Evolutionary conservation across 768 basidiomycete genomes (phyloP).

Genomic region (Serendipita sp.): DNA sequence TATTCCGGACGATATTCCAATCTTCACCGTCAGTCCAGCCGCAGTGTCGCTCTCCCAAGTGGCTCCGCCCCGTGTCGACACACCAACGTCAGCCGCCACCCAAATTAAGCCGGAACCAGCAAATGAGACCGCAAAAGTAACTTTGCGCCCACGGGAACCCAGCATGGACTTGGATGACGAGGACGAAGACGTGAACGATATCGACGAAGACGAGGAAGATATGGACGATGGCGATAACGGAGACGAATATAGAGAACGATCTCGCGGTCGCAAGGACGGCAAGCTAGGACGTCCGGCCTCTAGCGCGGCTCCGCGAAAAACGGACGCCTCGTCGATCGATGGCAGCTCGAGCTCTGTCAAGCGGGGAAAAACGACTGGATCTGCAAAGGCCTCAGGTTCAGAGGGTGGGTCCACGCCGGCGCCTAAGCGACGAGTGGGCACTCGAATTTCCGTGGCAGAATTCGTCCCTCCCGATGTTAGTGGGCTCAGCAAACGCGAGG

Average conservation of each 20-base stretch:
- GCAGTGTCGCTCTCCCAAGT: constrained; percentile 1
- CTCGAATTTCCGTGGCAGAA: constrained; percentile 51
- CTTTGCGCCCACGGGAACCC: not conserved
- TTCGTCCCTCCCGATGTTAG: constrained; percentile 80
- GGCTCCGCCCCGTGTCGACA: not conserved
- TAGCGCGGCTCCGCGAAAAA: not conserved
- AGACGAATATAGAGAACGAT: constrained; percentile 2
- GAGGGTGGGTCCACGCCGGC: not conserved
- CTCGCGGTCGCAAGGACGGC: not conserved
- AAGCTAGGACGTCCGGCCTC: not conserved
- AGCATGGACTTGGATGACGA: constrained; percentile 2
- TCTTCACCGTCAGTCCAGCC: not conserved
- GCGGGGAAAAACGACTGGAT: not conserved
- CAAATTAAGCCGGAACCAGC: not conserved
- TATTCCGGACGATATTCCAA: not conserved
- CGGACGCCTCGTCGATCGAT: not conserved
- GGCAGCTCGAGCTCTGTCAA: not conserved
- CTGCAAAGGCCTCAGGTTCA: not conserved
- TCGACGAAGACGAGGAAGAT: not conserved
- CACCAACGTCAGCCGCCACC: not conserved
- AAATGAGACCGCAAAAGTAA: not conserved
- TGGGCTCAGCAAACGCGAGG: constrained; percentile 79
- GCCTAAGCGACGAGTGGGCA: constrained; percentile 30
- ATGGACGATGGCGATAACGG: constrained; percentile 1
- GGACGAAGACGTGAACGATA: not conserved